Base-by-base conservation (phyloP, 164 flowering plant species). In the Chimonanthus salicifolius region DNA sequence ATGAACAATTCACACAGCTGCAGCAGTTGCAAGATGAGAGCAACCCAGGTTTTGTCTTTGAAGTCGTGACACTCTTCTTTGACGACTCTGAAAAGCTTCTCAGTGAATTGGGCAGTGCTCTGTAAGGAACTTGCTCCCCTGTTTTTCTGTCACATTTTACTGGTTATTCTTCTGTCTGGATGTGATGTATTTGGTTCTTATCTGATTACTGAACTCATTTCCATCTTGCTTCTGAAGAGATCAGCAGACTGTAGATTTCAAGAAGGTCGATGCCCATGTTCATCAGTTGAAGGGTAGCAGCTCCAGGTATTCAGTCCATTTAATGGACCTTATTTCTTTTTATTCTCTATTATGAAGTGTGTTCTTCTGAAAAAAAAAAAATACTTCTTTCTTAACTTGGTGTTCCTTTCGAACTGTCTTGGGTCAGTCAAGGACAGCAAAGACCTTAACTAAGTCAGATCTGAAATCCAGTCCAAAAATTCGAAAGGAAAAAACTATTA, bases 281-380 rank as follows among this genome's bases (percentile, higher is more conserved):
- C 93, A 89, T 77, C 93, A 88, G 74, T 74, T 89, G 75, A 89
- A 89, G 83, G 91, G 93, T 13, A 88, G 91, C 74, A 89, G 93
- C 74, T 84, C 91, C 82, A 88, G 93, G 93, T 89, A 81, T 33
- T 51, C 48, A 68, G 18, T 47, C 54, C 70, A 3, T 47, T 47
- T 48, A 11, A 6, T n/a, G 11, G 60, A 54, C 16, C 16, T 54
- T 54, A 13, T 54, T 54, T 54, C 60, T 11, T 54, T 54, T 49
- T 54, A 13, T 54, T 54, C 16, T 54, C 60, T 54, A 54, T 33
- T 33, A 33, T 33, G 33, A 33, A 33, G 1, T 33, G 33, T 33
- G 33, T 33, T 33, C 33, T 33, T 33, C 1, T 33, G 33, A 33
- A 33, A 33, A 33, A n/a, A n/a, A 21, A 33, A 33, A 33, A 33